Percentiles rank a stretch among this genome's conserved stretches.
These are phyloP conservation scores for Aspergillus haitiensis DNA, from an alignment of 495 filamentous ascomycete species.

Conservation along the genomic window DNA sequence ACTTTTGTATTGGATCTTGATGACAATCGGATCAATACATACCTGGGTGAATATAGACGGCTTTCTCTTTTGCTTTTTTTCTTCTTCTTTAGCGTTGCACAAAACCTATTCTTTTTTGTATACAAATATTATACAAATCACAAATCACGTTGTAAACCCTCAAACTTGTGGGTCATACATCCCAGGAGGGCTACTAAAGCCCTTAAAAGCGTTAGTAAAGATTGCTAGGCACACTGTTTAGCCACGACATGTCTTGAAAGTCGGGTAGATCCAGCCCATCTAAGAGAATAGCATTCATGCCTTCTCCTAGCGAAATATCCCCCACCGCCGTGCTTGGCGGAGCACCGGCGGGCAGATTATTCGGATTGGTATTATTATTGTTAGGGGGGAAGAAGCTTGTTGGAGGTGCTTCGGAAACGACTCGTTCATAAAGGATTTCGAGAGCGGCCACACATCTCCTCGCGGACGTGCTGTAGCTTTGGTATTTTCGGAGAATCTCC, in stretches of 20 bases:
- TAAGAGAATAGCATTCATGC: conserved; percentile 32
- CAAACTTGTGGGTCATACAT: no score
- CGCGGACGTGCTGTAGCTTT: conserved; percentile 37
- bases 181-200: no score
- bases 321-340: conserved; percentile 15
- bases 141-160: no score
- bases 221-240: conserved; percentile 42
- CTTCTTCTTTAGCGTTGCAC: no score
- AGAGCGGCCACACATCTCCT: conserved; percentile 40
- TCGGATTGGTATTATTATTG: conserved; percentile 1
- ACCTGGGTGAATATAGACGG: no score
- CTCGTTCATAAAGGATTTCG: conserved; percentile 41
- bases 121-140: no score
- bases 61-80: no score
- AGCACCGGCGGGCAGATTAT: neutral
- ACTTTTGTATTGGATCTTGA: no score
- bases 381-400: neutral
- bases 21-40: no score
- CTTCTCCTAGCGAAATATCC: conserved; percentile 35
- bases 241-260: conserved; percentile 44
- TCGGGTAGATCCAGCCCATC: conserved; percentile 36
- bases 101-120: no score
- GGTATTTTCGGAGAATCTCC: conserved; percentile 38
- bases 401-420: conserved; percentile 26
- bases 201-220: conserved; percentile 18